Percentiles rank a stretch among this genome's conserved stretches.
Evolutionary conservation across 208 protist genomes (phyloP).

Genomic region (Herpetomonas tarakana): DNA sequence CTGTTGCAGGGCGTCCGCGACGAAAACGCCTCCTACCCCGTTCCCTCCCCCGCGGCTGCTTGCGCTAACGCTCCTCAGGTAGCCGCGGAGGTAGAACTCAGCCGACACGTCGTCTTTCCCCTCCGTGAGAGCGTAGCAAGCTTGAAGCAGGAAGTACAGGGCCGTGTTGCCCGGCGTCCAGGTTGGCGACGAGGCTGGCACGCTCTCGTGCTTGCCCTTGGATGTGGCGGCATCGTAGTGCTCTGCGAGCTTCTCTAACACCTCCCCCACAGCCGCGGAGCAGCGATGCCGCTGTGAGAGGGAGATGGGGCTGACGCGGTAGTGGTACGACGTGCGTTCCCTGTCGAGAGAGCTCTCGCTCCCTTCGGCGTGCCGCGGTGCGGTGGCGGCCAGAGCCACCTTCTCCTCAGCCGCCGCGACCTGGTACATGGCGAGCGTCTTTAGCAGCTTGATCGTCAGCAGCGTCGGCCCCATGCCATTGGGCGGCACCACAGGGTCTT

Average conservation of each 20-base stretch:
- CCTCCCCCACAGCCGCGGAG: constrained; percentile 9
- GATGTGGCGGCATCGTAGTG: background rate
- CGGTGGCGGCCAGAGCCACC: constrained; percentile 1
- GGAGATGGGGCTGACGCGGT: too few species aligned
- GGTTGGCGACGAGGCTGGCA: background rate
- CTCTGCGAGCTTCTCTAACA: constrained; percentile 17
- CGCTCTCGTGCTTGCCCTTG: background rate
- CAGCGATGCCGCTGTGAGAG: constrained; percentile 30
- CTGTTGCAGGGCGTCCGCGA: constrained; percentile 29
- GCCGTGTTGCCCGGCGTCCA: constrained; percentile 41
- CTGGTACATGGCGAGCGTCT: constrained; percentile 51
- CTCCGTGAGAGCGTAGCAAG: constrained; percentile 25
- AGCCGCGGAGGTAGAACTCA: background rate
- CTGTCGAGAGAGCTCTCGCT: too few species aligned
- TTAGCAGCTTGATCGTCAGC: constrained; percentile 40
- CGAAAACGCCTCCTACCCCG: constrained; percentile 24
- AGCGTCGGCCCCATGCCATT: background rate
- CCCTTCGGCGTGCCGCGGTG: too few species aligned
- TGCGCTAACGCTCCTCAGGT: background rate
- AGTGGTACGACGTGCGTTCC: too few species aligned
- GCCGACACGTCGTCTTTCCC: constrained; percentile 46
- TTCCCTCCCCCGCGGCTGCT: too few species aligned
- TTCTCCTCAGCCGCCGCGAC: constrained; percentile 15
- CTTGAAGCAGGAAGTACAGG: constrained; percentile 41
- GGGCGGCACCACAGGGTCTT: background rate